A percentile compares a stretch with the other conserved stretches of the same genome.
Evolutionary conservation across 371 early-diverging fungal species (phyloP).

Genomic region (Mucor racemosus): DNA sequence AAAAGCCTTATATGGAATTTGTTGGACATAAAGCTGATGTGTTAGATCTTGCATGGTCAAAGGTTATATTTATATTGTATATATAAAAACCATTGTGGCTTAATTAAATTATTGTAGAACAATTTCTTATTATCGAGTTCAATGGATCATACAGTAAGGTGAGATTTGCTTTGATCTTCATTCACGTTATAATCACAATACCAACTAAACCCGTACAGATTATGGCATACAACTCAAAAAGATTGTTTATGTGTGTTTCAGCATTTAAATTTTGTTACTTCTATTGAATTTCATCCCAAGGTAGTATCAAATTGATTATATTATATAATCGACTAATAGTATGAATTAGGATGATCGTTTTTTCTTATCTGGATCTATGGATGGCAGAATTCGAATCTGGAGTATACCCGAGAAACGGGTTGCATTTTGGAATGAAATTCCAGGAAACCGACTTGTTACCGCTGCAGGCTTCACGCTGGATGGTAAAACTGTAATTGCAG

Average conservation of each 20-base stretch:
- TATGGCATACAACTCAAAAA: conserved; percentile 79
- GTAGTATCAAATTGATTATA: conserved; percentile 11
- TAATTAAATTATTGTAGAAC: conserved; percentile 38
- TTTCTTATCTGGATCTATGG: conserved; percentile 80
- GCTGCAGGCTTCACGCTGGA: conserved; percentile 77
- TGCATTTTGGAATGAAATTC: conserved; percentile 74
- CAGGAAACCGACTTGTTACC: conserved; percentile 72
- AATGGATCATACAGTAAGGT: conserved; percentile 80
- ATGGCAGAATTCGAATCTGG: conserved; percentile 83
- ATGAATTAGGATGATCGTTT: conserved; percentile 69
- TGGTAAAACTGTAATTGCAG: conserved; percentile 74
- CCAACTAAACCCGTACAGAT: conserved; percentile 33
- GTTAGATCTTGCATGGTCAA: conserved; percentile 84
- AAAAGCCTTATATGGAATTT: conserved; percentile 68
- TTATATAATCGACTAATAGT: not conserved
- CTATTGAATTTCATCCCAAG: conserved; percentile 83
- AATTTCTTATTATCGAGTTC: conserved; percentile 84
- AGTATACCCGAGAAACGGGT: conserved; percentile 80
- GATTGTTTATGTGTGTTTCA: conserved; percentile 81
- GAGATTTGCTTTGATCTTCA: not conserved
- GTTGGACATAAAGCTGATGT: conserved; percentile 75
- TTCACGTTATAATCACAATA: not conserved
- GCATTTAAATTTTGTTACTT: conserved; percentile 79
- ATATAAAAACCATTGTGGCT: not conserved
- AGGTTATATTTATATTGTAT: conserved; percentile 28